A percentile compares a stretch with the other conserved stretches of the same genome.
These are phyloP conservation scores for Zopfochytrium polystomum DNA, from an alignment of 371 early-diverging fungal genomes.

Conservation along the genomic window DNA sequence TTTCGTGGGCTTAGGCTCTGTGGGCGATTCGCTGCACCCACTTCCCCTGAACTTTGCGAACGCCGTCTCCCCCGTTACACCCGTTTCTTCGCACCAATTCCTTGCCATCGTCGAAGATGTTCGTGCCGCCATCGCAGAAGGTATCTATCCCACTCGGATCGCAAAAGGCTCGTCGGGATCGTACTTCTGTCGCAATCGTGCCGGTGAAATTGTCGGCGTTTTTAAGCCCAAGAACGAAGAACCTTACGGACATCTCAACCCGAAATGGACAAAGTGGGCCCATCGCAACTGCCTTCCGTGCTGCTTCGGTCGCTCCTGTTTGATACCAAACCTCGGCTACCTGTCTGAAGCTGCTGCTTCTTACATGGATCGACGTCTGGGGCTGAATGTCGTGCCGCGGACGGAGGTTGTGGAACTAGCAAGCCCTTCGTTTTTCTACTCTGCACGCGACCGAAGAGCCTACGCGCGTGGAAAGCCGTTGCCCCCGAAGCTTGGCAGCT, in stretches of 20 bases:
- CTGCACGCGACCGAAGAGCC: conserved; percentile 32
- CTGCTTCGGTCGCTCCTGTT: conserved; percentile 83
- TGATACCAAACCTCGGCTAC: conserved; percentile 87
- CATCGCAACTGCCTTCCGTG: conserved; percentile 84
- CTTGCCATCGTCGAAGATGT: no score
- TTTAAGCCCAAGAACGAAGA: conserved; percentile 95
- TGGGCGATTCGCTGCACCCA: no score
- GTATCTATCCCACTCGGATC: conserved; percentile 64
- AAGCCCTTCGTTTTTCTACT: conserved; percentile 76
- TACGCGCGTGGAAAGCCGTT: conserved; percentile 45
- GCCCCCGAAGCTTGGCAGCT: conserved; percentile 79
- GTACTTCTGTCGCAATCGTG: conserved; percentile 75
- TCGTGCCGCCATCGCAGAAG: conserved; percentile 63
- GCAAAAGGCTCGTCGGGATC: conserved; percentile 80
- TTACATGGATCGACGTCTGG: conserved; percentile 70
- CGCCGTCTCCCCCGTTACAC: no score
- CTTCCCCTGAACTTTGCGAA: no score
- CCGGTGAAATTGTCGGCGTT: conserved; percentile 77
- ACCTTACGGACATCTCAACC: conserved; percentile 85
- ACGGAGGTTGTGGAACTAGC: conserved; percentile 76
- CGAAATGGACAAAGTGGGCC: conserved; percentile 94
- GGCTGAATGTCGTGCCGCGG: conserved; percentile 76
- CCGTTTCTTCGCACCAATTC: no score
- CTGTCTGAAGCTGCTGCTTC: conserved; percentile 84
- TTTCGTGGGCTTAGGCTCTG: no score